Conservation (phyloP, 805 yeast species). For the Metschnikowia henanensis region DNA sequence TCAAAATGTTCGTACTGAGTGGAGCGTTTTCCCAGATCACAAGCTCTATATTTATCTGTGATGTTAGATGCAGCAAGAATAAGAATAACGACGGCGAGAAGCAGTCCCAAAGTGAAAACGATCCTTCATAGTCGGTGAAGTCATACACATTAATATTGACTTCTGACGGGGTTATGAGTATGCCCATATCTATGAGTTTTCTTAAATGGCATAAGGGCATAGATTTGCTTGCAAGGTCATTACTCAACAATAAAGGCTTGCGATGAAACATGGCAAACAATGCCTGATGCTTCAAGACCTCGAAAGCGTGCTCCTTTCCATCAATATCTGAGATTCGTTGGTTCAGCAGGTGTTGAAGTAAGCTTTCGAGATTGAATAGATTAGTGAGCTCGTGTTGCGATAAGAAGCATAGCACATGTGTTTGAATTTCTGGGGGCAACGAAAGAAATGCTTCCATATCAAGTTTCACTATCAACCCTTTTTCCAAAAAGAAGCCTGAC, state of each 20-base stretch:
- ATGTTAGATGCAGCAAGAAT: constrained; percentile 14
- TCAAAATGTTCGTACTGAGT: constrained; percentile 7
- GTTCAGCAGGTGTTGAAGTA: neutral
- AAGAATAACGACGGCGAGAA: constrained; percentile 10
- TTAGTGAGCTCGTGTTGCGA: constrained; percentile 15
- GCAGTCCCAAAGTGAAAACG: constrained; percentile 7
- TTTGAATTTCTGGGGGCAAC: constrained; percentile 21
- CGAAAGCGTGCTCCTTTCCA: neutral
- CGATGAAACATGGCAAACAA: constrained; percentile 13
- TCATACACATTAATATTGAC: constrained; percentile 18
- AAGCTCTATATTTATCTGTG: constrained; percentile 19
- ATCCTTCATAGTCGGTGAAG: constrained; percentile 9
- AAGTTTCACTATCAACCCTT: neutral
- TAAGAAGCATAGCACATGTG: constrained; percentile 15
- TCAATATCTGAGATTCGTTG: neutral
- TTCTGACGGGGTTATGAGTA: constrained; percentile 23
- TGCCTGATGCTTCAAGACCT: constrained; percentile 16
- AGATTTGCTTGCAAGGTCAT: constrained; percentile 8
- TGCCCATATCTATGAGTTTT: constrained; percentile 18
- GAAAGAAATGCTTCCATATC: constrained; percentile 14
- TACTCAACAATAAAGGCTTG: constrained; percentile 14
- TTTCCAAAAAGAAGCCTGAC: neutral
- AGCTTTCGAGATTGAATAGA: constrained; percentile 15
- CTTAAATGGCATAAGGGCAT: constrained; percentile 16
- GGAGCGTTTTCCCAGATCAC: constrained; percentile 13